phyloP scores from a whole-genome alignment of 352 stramenopile genomes.

The Globisporangium uncinulatum region DNA sequence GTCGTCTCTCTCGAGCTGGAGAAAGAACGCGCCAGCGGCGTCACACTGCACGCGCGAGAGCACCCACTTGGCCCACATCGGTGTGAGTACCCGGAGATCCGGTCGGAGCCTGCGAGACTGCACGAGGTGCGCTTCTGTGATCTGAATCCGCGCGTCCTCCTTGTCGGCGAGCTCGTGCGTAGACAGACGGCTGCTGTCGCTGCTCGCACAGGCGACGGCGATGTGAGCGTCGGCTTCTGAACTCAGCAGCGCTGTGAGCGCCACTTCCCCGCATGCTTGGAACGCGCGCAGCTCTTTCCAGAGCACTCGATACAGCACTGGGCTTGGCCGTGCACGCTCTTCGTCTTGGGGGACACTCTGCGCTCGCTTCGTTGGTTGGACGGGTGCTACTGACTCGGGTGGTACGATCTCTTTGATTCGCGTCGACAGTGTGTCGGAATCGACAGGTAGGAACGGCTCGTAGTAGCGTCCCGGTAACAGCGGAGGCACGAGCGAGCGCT shows the following conservation, averaged over 20 bases:
- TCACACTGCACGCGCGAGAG: conserved; percentile 23
- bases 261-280: conserved; percentile 1
- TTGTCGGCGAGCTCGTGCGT: not conserved
- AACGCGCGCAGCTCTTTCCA: conserved; percentile 31
- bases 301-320: conserved; percentile 39
- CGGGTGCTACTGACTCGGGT: not conserved
- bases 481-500: conserved; percentile 1
- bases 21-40: conserved; percentile 13
- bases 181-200: not conserved
- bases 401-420: not conserved
- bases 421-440: not conserved
- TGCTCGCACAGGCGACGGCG: not conserved
- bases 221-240: conserved; percentile 28
- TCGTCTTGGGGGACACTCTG: not conserved
- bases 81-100: conserved; percentile 27
- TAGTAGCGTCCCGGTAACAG: conserved; percentile 13
- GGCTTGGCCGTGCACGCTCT: not conserved
- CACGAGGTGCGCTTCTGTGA: conserved; percentile 19
- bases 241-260: conserved; percentile 32
- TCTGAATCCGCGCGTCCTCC: not conserved
- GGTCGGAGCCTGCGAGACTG: conserved; percentile 19
- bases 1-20: conserved; percentile 21
- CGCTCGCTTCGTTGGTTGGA: not conserved
- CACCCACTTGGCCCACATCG: conserved; percentile 34
- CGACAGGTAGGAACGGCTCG: conserved; percentile 13